Conservation (phyloP, 441 rosid species). For the Lepidium campestre region DNA sequence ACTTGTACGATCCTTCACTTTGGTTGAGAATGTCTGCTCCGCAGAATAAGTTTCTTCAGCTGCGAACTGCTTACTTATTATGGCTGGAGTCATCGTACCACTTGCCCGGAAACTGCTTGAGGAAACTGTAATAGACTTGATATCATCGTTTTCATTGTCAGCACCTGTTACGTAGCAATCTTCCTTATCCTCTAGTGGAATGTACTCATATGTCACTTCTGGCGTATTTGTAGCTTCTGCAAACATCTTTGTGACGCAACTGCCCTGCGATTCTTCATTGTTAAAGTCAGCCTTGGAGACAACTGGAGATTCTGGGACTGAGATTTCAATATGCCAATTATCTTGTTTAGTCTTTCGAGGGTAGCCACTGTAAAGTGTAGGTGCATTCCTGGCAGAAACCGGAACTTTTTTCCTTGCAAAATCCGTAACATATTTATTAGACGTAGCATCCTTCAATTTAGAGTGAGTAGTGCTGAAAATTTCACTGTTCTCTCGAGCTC, state of each 20-base stretch:
- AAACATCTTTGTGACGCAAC: slow-evolving; percentile 58
- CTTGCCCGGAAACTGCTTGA: slow-evolving; percentile 37
- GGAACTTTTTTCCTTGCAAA: slow-evolving; percentile 49
- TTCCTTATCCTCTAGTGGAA: slow-evolving; percentile 55
- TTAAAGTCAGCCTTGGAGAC: slow-evolving; percentile 36
- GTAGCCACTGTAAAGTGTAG: slow-evolving; percentile 36
- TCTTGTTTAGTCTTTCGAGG: slow-evolving; percentile 47
- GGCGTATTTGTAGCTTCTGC: slow-evolving; percentile 43
- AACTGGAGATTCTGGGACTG: slow-evolving; percentile 46
- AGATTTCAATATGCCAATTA: slow-evolving; percentile 77
- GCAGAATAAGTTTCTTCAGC: slow-evolving; percentile 40
- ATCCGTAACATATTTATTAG: slow-evolving; percentile 41
- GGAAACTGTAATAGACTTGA: slow-evolving; percentile 50
- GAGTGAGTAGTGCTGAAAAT: slow-evolving; percentile 46
- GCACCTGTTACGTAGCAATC: slow-evolving; percentile 51
- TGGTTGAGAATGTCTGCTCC: slow-evolving; percentile 39
- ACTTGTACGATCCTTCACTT: slow-evolving; percentile 54
- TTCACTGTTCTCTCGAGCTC: slow-evolving; percentile 50
- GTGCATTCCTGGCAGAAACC: slow-evolving; percentile 41
- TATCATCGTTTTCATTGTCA: slow-evolving; percentile 39
- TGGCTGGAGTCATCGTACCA: slow-evolving; percentile 33
- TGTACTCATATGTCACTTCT: slow-evolving; percentile 48
- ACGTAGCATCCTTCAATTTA: slow-evolving; percentile 39
- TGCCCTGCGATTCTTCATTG: slow-evolving; percentile 78
- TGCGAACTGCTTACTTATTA: slow-evolving; percentile 40